These are phyloP conservation scores for Yamagishiella unicocca DNA, from an alignment of 139 green algal genomes.

Conservation along the genomic window DNA sequence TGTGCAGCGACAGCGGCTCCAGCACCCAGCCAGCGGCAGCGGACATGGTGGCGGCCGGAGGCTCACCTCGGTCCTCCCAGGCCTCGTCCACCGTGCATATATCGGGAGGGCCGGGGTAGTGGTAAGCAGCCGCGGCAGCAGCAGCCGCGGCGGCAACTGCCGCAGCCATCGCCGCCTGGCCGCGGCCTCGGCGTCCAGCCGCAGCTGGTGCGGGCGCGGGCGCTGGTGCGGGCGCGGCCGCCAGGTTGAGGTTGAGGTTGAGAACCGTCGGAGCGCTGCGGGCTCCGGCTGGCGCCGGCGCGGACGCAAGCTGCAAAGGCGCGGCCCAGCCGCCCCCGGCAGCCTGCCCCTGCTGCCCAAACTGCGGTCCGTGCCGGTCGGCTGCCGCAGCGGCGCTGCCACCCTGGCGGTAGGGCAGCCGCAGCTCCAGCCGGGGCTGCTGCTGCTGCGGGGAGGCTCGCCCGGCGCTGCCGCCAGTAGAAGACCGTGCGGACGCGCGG, in stretches of 20 bases:
- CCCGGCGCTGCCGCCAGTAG: not conserved
- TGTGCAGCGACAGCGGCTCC: slow-evolving; percentile 1
- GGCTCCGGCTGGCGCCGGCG: too few species aligned
- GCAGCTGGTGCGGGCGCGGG: not conserved
- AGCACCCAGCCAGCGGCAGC: not conserved
- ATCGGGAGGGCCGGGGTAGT: not conserved
- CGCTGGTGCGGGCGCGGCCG: not conserved
- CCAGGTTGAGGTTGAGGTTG: not conserved
- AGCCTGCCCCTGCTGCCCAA: too few species aligned
- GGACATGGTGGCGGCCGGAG: not conserved
- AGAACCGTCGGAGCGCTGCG: not conserved
- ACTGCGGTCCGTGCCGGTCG: not conserved
- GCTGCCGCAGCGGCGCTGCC: not conserved
- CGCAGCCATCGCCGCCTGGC: not conserved
- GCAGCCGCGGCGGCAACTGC: not conserved
- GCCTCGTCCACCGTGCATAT: slow-evolving; percentile 11
- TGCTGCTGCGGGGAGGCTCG: not conserved
- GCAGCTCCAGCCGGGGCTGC: not conserved
- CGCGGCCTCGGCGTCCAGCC: not conserved
- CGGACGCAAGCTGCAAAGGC: not conserved
- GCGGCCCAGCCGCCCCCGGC: not conserved
- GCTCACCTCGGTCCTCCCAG: slow-evolving; percentile 16
- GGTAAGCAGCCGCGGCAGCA: not conserved
- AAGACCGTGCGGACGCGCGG: not conserved
- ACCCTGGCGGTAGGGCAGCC: not conserved